Conservation (phyloP, 306 rosid genomes). For the Rubus parviflorus region DNA sequence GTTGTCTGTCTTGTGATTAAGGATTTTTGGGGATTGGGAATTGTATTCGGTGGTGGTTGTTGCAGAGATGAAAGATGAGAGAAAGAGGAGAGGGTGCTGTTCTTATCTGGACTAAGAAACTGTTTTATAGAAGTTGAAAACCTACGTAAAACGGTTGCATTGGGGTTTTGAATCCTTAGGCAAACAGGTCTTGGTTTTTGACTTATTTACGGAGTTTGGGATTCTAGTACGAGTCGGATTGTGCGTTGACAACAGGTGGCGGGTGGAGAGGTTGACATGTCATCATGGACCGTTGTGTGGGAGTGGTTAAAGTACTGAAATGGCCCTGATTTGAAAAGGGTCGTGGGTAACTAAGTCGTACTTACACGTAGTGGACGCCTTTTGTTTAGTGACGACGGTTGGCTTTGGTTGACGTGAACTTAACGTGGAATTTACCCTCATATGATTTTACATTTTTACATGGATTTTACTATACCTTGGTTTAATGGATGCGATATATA, state of each 20-base stretch:
- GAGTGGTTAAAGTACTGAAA: not conserved
- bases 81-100: slow-evolving; percentile 3
- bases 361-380: slow-evolving; percentile 6
- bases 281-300: not conserved
- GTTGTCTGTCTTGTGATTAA: not conserved
- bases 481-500: no score
- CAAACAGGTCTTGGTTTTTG: not conserved
- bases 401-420: not conserved
- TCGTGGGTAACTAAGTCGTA: not conserved
- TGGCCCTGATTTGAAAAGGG: not conserved
- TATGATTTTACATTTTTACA: no score
- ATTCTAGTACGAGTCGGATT: not conserved
- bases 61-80: no score
- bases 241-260: not conserved
- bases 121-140: slow-evolving; percentile 12
- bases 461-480: no score
- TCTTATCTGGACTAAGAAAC: slow-evolving; percentile 1
- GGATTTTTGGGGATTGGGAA: not conserved
- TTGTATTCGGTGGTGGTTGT: not conserved
- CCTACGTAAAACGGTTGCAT: slow-evolving; percentile 15
- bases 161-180: not conserved
- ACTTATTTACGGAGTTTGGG: not conserved
- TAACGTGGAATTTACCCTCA: not conserved
- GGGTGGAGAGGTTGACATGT: not conserved
- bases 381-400: slow-evolving; percentile 5